Evolutionary conservation across 805 yeast species (phyloP).

Genomic region (Yamadazyma kitorensis): DNA sequence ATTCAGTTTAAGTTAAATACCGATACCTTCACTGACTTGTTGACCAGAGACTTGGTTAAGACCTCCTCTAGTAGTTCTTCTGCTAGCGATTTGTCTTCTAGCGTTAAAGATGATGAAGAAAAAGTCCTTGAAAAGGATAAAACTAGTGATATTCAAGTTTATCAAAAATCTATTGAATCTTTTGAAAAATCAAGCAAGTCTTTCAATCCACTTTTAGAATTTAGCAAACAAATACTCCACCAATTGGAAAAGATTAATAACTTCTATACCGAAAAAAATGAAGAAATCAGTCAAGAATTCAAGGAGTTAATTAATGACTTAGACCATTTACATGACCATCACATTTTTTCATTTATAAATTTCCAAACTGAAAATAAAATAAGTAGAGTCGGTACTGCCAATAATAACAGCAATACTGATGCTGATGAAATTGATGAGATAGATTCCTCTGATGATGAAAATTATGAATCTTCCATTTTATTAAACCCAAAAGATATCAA

Average conservation of each 20-base stretch:
- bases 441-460: slow-evolving; percentile 26
- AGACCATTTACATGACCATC: slow-evolving; percentile 13
- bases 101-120: slow-evolving; percentile 1
- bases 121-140: background rate
- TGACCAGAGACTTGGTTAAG: background rate
- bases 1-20: slow-evolving; percentile 7
- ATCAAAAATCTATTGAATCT: slow-evolving; percentile 3
- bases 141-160: background rate
- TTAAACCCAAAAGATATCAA: slow-evolving; percentile 49
- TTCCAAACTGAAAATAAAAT: slow-evolving; percentile 6
- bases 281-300: slow-evolving; percentile 43
- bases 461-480: slow-evolving; percentile 44
- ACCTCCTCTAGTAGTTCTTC: background rate
- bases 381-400: slow-evolving; percentile 14
- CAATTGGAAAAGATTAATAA: slow-evolving; percentile 53
- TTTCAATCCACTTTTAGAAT: slow-evolving; percentile 35
- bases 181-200: background rate
- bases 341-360: slow-evolving; percentile 11
- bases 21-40: background rate
- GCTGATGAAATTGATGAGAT: slow-evolving; percentile 24
- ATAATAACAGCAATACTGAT: slow-evolving; percentile 20
- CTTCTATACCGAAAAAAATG: slow-evolving; percentile 49
- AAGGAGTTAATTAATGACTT: slow-evolving; percentile 48
- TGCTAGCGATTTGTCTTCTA: background rate
- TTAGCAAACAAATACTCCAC: slow-evolving; percentile 43